Base-by-base conservation (phyloP, 106 monocot species). In the Cymbidium sinense region DNA sequence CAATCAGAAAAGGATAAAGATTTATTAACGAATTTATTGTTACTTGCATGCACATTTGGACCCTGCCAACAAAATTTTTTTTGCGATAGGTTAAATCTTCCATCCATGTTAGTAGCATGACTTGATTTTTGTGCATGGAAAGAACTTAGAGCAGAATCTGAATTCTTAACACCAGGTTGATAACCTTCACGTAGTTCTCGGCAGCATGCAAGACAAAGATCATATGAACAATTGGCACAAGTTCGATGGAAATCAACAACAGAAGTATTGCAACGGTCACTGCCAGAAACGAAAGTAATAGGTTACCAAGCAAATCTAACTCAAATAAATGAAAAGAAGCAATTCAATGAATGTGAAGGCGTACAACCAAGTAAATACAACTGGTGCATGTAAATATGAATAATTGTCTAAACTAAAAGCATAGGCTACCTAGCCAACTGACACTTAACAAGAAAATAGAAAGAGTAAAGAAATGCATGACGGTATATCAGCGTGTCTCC, bases 231-330 rank as follows among this genome's bases (percentile, higher is more conserved):
- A 64, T 30, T 77, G 15, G 70, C 74, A 79, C 91, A 91, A 86
- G 86, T 91, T 84, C 91, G 80, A 74, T 91, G 91, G 73, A 86
- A 86, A 73, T 92, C 89, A 55, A 87, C 83, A 43, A 91, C 85
- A 67, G 91, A 91, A 36, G 91, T 89, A 74, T 54, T 85, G 84
- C 91, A 91, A 61, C 76, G 83, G 70, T 91, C 78, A 72, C 91
- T 91, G 88, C 31, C 6, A 67, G 67, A 13, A 67, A 67, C 13
- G 33, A 67, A 67, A 67, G 31, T 13, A 67, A 67, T 15, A 33
- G 29, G 67, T 67, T 67, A 67, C 8, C 67, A 67, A 67, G 31
- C 33, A 12, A 31, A 29, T 67, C 13, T 33, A 33, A 12, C 5
- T 12, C 11, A 64, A 64, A 64, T 7, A 64, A 64, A 12, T 29